These are phyloP conservation scores for Auricularia auricula-judae DNA, from an alignment of 768 basidiomycete species.

Conservation along the genomic window DNA sequence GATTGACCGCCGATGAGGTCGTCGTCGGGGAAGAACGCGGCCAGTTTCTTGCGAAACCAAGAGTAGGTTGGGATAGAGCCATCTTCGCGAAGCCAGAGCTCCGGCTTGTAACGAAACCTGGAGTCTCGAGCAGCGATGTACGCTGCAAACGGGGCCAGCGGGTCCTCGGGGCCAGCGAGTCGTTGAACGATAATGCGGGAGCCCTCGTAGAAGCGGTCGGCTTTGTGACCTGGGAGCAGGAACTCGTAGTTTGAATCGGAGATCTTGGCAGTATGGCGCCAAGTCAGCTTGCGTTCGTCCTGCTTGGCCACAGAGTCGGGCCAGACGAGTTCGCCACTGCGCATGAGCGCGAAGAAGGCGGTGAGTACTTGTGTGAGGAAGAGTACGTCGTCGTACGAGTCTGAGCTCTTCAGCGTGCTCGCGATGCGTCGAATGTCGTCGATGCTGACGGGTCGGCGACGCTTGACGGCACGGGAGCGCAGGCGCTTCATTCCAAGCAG, in stretches of 20 bases:
- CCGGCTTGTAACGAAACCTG: constrained; percentile 1
- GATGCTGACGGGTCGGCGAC: constrained; percentile 18
- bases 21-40: background rate
- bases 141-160: background rate
- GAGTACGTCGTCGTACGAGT: constrained; percentile 15
- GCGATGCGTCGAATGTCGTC: constrained; percentile 8
- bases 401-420: constrained; percentile 17
- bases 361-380: constrained; percentile 17
- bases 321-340: constrained; percentile 19
- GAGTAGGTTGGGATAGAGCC: constrained; percentile 3
- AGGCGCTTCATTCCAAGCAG: constrained; percentile 21
- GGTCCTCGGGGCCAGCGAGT: background rate
- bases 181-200: background rate
- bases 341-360: constrained; percentile 16
- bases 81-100: constrained; percentile 2
- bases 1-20: constrained; percentile 3
- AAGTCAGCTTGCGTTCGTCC: constrained; percentile 12
- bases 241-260: constrained; percentile 6
- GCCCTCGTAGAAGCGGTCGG: constrained; percentile 14
- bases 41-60: background rate
- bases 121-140: background rate
- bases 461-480: constrained; percentile 8
- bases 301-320: constrained; percentile 10
- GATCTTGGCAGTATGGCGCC: constrained; percentile 7
- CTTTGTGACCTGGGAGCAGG: constrained; percentile 28